Percentiles rank a stretch among this genome's conserved stretches.
Evolutionary conservation across 352 stramenopile species (phyloP).

Genomic region (Hyaloperonospora brassicae): DNA sequence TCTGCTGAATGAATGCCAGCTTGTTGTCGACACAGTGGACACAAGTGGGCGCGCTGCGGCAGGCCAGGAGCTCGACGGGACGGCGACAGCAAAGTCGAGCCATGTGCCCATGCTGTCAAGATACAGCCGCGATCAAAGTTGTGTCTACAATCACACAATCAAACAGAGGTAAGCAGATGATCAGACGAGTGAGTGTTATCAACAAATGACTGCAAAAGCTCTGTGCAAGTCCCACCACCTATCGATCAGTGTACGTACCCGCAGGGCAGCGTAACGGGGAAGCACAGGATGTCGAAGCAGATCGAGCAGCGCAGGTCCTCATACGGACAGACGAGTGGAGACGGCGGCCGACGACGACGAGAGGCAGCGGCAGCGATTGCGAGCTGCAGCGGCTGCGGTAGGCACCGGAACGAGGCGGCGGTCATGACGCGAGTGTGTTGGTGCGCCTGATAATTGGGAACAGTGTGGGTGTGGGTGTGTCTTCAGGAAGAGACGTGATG

Average conservation of each 20-base stretch:
- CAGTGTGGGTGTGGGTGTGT: slow-evolving; percentile 4
- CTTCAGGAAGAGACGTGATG: background rate
- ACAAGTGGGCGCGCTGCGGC: slow-evolving; percentile 27
- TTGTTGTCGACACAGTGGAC: slow-evolving; percentile 56
- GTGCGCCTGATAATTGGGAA: slow-evolving; percentile 20
- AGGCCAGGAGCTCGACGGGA: slow-evolving; percentile 6
- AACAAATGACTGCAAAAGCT: background rate
- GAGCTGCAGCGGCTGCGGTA: slow-evolving; percentile 21
- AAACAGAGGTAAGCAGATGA: background rate
- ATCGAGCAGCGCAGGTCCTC: slow-evolving; percentile 64
- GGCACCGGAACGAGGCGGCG: slow-evolving; percentile 4
- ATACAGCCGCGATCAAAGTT: slow-evolving; percentile 80
- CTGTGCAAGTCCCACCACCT: background rate
- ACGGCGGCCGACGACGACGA: slow-evolving; percentile 5
- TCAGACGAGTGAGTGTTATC: background rate
- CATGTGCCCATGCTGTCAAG: slow-evolving; percentile 50
- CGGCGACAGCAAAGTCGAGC: slow-evolving; percentile 2
- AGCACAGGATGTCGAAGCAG: slow-evolving; percentile 71
- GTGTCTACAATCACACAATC: slow-evolving; percentile 34
- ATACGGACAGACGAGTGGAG: slow-evolving; percentile 3
- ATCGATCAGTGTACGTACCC: slow-evolving; percentile 22
- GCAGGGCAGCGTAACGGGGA: slow-evolving; percentile 64
- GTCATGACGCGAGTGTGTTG: background rate
- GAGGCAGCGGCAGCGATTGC: slow-evolving; percentile 17
- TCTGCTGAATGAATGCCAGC: slow-evolving; percentile 17